Conservation (phyloP, 176 grass and related monocot genomes). For the Coix lacrymajobi region DNA sequence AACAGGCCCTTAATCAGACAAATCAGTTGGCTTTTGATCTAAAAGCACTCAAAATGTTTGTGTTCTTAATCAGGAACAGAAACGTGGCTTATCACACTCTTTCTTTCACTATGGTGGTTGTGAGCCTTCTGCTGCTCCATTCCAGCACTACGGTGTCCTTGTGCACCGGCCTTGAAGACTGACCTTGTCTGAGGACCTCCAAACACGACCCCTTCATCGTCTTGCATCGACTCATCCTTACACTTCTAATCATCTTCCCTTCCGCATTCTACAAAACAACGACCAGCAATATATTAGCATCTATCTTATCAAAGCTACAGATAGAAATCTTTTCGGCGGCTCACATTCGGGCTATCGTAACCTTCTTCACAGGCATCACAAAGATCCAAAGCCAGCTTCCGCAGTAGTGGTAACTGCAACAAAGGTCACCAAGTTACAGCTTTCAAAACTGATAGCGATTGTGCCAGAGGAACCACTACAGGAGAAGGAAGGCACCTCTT, state of each 20-base stretch:
- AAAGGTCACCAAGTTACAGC: neutral
- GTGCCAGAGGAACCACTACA: neutral
- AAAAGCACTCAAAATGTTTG: neutral
- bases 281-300: neutral
- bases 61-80: neutral
- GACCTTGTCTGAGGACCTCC: neutral
- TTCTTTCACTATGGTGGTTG: slow-evolving; percentile 54
- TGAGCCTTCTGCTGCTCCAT: slow-evolving; percentile 48
- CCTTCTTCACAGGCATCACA: slow-evolving; percentile 76
- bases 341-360: slow-evolving; percentile 65
- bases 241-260: slow-evolving; percentile 34
- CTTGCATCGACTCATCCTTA: slow-evolving; percentile 79
- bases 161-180: slow-evolving; percentile 44
- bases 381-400: slow-evolving; percentile 63
- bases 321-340: neutral
- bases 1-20: no score
- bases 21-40: no score
- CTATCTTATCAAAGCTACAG: neutral
- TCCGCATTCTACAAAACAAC: slow-evolving; percentile 24
- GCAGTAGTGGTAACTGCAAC: slow-evolving; percentile 55
- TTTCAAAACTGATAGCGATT: neutral
- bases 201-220: slow-evolving; percentile 41
- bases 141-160: slow-evolving; percentile 76
- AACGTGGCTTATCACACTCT: slow-evolving; percentile 22
- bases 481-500: slow-evolving; percentile 35